Evolutionary conservation across 148 eudicot genomes (phyloP), one percentile per base, ranked within the genome.

Genomic region (Cornus controversa): DNA sequence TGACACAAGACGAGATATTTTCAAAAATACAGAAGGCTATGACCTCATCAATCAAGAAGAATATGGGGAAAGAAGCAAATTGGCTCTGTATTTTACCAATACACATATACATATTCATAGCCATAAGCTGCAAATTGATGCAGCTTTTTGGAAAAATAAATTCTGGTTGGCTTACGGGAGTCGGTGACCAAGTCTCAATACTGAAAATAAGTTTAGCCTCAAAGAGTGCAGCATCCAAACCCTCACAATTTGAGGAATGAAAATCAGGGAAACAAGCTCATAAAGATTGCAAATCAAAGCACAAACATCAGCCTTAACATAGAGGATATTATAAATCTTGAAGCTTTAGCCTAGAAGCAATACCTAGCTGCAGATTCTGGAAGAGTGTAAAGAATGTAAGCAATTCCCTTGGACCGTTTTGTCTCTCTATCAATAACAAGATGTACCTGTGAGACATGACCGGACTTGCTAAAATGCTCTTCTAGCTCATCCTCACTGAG

Each of bases 341-440:
- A 65, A 36, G 37, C n/a, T 40, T 66, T 36, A 74, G 64, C 70
- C 28, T 47, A 62, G 13, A 74, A 76, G 57, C 54, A 75, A 64
- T 87, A 96, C 97, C 97, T 93, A 50, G 86, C 82, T 74, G 97
- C 99, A 85, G 88, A 89, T 88, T 90, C 93, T 76, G 94, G 92
- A 80, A 67, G 83, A 31, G 85, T 45, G 78, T 87, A 93, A 65
- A 67, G 89, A 67, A 92, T 86, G 83, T 89, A 93, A 65, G 92
- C 99, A 87, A 83, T 77, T 73, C 97, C 99, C 78, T 91, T 96
- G 70, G 98, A 96, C 42, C 89, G 89, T 65, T 86, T 91, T 71
- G 97, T 96, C 54, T 88, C 99, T 86, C 87, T 96, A 76, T 96
- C 99, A 71, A 93, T 82, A 70, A 93, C 92, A 71, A 96, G 86